Evolutionary conservation across 306 rosid species (phyloP), one percentile per base, ranked within the genome.

Genomic region (Vigna radiata): DNA sequence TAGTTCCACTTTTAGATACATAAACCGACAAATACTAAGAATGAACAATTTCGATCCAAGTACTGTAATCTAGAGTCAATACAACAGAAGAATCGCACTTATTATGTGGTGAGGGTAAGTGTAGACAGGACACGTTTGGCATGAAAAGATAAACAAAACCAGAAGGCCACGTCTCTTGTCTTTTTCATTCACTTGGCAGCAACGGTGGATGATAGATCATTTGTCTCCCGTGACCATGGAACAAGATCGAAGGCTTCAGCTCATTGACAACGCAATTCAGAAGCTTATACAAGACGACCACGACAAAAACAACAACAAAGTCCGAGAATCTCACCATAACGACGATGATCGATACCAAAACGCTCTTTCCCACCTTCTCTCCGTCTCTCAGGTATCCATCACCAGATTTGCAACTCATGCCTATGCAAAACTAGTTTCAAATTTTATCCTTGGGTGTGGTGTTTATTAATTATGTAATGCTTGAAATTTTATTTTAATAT

Each of bases 251-350:
- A 87, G 82, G 78, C 21, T 89, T 53, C 87, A 91, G 78, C 87
- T 86, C 43, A 76, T 90, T 11, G 88, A 63, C 74, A 79, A 55
- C 58, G 94, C 92, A 9, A 86, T 94, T 85, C 84, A 82, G 85
- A 87, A 65, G 75, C 85, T 88, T 7, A 43, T 86, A 8, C 84
- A 83, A 36, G 87, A 90, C 43, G 87, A 90, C 41, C 37, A 33
- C 7, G 1, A 33, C 75, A 25, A 25, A 25, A 88, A 90, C 73
- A 88, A 75, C 70, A 79, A 27, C 70, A 68, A 64, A 33, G 49
- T 17, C 79, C 39, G 55, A 25, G 72, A 8, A 18, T 52, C 83
- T 63, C 47, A 31, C 31, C 39, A 43, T 46, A 52, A n/a, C 83
- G 50, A 27, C 83, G 88, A 83, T 9, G 88, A 82, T 72, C 81